Percentiles rank a stretch among this genome's conserved stretches.
These are phyloP conservation scores for Fusarium sp. DNA, from an alignment of 2,329 filamentous ascomycete species.

Conservation along the genomic window DNA sequence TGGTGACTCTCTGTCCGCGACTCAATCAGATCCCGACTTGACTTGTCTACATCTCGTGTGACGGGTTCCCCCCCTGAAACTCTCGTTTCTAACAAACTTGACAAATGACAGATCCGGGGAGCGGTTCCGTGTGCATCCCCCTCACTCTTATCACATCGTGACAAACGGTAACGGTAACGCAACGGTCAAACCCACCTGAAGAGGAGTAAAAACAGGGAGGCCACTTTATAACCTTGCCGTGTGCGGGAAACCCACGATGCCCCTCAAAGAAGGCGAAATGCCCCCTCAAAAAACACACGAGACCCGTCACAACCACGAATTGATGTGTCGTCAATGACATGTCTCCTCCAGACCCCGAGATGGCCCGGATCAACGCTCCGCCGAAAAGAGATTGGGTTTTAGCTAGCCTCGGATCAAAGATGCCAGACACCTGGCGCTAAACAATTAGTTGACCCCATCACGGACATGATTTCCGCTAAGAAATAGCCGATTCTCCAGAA, in stretches of 20 bases:
- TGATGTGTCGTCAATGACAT: not conserved
- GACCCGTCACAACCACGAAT: not conserved
- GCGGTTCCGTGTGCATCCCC: not conserved
- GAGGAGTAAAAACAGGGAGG: not conserved
- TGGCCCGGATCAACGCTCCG: not conserved
- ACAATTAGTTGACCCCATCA: not conserved
- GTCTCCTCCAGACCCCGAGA: not conserved
- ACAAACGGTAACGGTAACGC: not conserved
- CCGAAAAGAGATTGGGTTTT: not conserved
- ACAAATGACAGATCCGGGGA: slow-evolving; percentile 1
- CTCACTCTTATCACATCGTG: slow-evolving; percentile 1
- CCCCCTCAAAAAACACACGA: not conserved
- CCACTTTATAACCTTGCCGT: not conserved
- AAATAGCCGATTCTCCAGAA: not conserved
- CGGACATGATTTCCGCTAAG: not conserved
- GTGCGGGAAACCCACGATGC: not conserved
- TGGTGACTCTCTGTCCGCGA: not conserved
- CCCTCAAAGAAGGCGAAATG: not conserved
- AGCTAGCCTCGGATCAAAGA: not conserved
- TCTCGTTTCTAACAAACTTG: not conserved
- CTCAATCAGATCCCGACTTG: not conserved
- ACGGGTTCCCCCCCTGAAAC: not conserved
- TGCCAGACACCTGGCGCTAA: not conserved
- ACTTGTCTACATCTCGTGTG: not conserved
- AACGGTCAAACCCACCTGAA: not conserved